A percentile compares a stretch with the other conserved stretches of the same genome.
Conservation (phyloP, 192 early-diverging fungal genomes). For the Helicostylum pulchrum region DNA sequence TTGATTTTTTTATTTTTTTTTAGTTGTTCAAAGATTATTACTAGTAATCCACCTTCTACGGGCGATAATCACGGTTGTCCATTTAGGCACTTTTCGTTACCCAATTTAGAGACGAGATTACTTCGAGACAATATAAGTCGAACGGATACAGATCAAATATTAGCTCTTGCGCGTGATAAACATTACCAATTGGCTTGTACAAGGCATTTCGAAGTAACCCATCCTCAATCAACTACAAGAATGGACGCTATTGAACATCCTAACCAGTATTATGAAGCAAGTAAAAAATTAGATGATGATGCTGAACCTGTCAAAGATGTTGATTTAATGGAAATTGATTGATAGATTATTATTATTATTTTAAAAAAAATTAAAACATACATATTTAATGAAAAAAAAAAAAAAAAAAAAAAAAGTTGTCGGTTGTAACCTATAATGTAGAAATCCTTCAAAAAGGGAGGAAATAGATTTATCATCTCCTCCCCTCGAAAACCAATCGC, state of each 20-base stretch:
- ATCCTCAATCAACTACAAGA: conserved; percentile 36
- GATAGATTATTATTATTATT: neutral
- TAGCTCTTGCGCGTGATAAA: conserved; percentile 57
- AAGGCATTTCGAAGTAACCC: conserved; percentile 74
- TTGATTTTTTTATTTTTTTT: neutral
- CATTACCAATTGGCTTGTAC: conserved; percentile 97
- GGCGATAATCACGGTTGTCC: conserved; percentile 96
- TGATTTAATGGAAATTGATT: conserved; percentile 5
- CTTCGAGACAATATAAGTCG: conserved; percentile 56
- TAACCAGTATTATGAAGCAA: conserved; percentile 86
- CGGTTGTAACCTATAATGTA: too few relatives aligned
- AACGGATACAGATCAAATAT: conserved; percentile 60
- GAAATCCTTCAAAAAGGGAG: too few relatives aligned
- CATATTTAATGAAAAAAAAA: too few relatives aligned
- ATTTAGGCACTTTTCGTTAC: conserved; percentile 75
- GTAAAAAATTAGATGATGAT: conserved; percentile 7
- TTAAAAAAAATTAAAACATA: too few relatives aligned
- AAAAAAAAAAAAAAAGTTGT: too few relatives aligned
- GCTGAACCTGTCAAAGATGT: neutral
- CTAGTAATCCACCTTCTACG: conserved; percentile 67
- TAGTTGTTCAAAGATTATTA: conserved; percentile 88
- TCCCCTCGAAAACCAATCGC: too few relatives aligned
- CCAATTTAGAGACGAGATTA: conserved; percentile 63
- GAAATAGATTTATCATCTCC: too few relatives aligned
- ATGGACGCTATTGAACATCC: conserved; percentile 85